These are phyloP conservation scores for Hirsutella minnesotensis DNA, from an alignment of 2,329 filamentous ascomycete genomes.

Conservation along the genomic window DNA sequence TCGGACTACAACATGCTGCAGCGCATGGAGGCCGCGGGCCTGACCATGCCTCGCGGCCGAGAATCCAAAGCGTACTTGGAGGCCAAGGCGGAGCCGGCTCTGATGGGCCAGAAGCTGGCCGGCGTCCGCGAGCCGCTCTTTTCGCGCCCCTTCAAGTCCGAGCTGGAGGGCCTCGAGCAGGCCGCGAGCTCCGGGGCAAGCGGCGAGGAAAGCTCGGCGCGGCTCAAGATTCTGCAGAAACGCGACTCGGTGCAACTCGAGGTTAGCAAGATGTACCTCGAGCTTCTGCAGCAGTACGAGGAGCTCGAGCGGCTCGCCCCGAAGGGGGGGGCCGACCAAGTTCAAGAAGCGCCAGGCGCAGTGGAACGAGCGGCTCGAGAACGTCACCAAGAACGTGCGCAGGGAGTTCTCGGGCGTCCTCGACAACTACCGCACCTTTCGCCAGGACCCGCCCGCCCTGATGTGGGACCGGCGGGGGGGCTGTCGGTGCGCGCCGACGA, in stretches of 20 bases:
- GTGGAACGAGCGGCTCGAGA: slow-evolving; percentile 23
- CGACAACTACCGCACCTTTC: slow-evolving; percentile 43
- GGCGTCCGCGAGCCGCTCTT: slow-evolving; percentile 16
- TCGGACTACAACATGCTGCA: slow-evolving; percentile 26
- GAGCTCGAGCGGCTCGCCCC: slow-evolving; percentile 10
- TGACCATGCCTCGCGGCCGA: slow-evolving; percentile 33
- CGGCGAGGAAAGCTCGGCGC: slow-evolving; percentile 2
- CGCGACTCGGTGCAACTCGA: slow-evolving; percentile 14
- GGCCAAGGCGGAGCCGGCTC: slow-evolving; percentile 10
- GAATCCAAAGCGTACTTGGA: slow-evolving; percentile 19
- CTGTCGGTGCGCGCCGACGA: slow-evolving; percentile 46
- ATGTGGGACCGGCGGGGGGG: slow-evolving; percentile 57
- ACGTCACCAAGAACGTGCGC: slow-evolving; percentile 18
- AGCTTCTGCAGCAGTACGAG: slow-evolving; percentile 22
- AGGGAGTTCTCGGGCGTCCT: slow-evolving; percentile 26
- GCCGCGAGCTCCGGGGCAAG: slow-evolving; percentile 5
- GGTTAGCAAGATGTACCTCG: slow-evolving; percentile 11
- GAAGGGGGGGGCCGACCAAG: slow-evolving; percentile 12
- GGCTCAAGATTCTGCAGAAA: slow-evolving; percentile 16
- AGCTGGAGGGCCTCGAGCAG: slow-evolving; percentile 27
- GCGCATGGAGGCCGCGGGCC: slow-evolving; percentile 32
- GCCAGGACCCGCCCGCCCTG: slow-evolving; percentile 38
- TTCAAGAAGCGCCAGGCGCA: no score
- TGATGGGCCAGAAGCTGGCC: slow-evolving; percentile 15
- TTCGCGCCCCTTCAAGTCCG: slow-evolving; percentile 28